A percentile compares a stretch with the other conserved stretches of the same genome.
Conservation (phyloP, 169 alveolate species). For the Eimeria praecox region DNA sequence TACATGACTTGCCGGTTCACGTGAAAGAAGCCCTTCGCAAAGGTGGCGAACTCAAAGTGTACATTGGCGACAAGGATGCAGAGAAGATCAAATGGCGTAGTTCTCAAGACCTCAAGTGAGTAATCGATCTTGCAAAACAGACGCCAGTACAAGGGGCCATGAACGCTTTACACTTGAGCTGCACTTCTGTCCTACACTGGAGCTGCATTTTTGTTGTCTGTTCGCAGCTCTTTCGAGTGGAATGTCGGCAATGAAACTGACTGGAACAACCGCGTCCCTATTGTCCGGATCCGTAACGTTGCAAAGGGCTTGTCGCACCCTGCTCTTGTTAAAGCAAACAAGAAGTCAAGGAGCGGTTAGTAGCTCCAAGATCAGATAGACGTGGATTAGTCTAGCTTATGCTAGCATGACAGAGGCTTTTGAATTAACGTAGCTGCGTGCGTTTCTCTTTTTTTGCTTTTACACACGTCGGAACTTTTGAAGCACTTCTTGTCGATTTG, state of each 20-base stretch:
- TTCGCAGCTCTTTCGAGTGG: constrained; percentile 92
- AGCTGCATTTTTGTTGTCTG: neutral
- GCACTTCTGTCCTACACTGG: neutral
- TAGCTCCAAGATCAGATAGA: neutral
- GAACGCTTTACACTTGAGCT: neutral
- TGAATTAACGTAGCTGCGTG: neutral
- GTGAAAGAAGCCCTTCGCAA: constrained; percentile 92
- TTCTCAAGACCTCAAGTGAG: constrained; percentile 84
- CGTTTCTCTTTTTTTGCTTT: neutral
- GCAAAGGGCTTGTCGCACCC: constrained; percentile 94
- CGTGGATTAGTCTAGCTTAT: neutral
- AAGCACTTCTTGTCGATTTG: neutral
- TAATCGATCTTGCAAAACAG: neutral
- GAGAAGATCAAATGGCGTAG: constrained; percentile 83
- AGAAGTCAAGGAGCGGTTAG: constrained; percentile 90
- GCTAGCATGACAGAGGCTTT: neutral
- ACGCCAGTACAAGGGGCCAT: neutral
- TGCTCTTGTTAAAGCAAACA: constrained; percentile 90
- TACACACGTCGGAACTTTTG: neutral
- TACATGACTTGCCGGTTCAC: constrained; percentile 93
- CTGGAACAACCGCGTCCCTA: constrained; percentile 89
- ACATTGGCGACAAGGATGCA: constrained; percentile 78
- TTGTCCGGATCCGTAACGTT: constrained; percentile 93
- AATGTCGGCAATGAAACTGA: constrained; percentile 90
- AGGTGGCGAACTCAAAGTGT: constrained; percentile 87